Base-by-base conservation (phyloP, 106 monocot genomes). In the Platanthera zijinensis region DNA sequence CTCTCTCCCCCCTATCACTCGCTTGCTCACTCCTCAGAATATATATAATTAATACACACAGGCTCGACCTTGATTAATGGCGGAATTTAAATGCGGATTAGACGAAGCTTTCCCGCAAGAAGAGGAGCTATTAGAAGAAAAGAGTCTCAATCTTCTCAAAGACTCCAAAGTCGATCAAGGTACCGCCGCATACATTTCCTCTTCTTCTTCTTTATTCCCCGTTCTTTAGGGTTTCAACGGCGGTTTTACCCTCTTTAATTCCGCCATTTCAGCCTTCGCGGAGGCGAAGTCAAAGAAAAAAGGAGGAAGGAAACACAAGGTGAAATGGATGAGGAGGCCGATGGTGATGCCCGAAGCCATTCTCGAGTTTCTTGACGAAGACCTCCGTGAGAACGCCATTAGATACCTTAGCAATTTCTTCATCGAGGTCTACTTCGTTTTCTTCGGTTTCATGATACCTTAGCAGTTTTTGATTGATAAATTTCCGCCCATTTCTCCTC, bases 301-400 rank as follows among this genome's bases (percentile, higher is more conserved):
- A 13, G 77, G 77, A 8, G 50, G 62, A 77, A 89, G 75, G 57
- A 84, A 82, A 82, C 82, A 89, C 75, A 80, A 80, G 76, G 15
- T 84, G 78, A 89, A 84, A 62, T 72, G 82, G 82, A 86, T 89
- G 89, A 82, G 19, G 75, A 61, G 79, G 77, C 89, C 86, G 7
- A 84, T 80, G 89, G 86, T 76, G 5, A 71, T 89, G 69, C 79
- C 86, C 4, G 72, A 77, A 18, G 67, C 84, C 71, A 80, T 89
- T 52, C 79, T 89, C 28, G 89, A 86, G 77, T 71, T 86, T 74
- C 69, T 84, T 30, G 77, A 89, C 32, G 77, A 84, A 17, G 78
- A 84, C 12, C 74, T 84, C 77, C 73, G 89, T 32, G 89, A 89
- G 77, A 72, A 72, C 74, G 86, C 86, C 50, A 79, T 89, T 51